Evolutionary conservation across 495 filamentous ascomycete species (phyloP), one percentile per base, ranked within the genome.

Genomic region (Xylaria telfairii): DNA sequence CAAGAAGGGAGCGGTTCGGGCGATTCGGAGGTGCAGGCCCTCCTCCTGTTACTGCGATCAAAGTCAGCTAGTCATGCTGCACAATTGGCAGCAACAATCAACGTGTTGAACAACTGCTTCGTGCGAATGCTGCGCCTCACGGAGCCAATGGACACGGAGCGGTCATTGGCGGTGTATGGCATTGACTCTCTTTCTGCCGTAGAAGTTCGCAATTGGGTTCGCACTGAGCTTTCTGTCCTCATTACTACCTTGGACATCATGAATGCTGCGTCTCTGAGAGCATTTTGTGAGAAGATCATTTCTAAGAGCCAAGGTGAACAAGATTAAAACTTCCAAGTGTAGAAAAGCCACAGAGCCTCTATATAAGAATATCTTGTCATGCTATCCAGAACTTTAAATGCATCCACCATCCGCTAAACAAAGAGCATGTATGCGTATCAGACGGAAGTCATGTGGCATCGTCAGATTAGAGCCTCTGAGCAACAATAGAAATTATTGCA

Each of bases 141-240:
- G 15, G 83, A 87, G 63, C 80, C 86, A 24, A 74, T 87, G 44
- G 81, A 85, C 67, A 59, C 79, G 9, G 74, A 74, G 19, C 68
- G 80, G 57, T 76, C 83, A n/a, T 71, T 87, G 46, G 74, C 79
- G 5, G 73, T 73, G 24, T 88, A 83, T 70, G 83, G 81, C n/a
- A 76, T 88, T 34, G 84, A 88, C 67, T 83, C 80, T 49, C 79
- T 87, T 67, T 75, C 86, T 32, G 84, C 81, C 3, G 80, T 81
- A 32, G 86, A 88, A 74, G 81, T 86, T 59, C 74, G 84, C 15
- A 82, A 81, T 47, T 86, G 47, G 47, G 47, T 51, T 26, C 47
- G 47, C 10, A 51, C 47, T 51, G 47, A 51, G 10, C 47, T 26
- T 0, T 51, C 47, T 5, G 47, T 51, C 3, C 47, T 51, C 47